A percentile compares a stretch with the other conserved stretches of the same genome.
Conservation (phyloP, 1,284 basidiomycete genomes). For the Stygiomarasmius scandens region DNA sequence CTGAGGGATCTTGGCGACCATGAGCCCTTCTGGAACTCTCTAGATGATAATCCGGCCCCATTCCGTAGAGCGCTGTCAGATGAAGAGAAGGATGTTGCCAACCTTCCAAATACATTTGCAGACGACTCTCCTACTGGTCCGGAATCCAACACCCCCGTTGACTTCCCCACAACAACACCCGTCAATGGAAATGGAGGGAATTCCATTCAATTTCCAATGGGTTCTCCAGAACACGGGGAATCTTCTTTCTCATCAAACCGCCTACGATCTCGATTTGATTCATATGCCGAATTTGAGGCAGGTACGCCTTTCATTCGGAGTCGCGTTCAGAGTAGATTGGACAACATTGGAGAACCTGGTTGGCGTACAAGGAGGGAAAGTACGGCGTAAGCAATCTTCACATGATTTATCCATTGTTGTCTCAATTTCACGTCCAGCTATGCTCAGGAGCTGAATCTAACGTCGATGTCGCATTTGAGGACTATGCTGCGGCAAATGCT, state of each 20-base stretch:
- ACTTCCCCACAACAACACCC: constrained; percentile 55
- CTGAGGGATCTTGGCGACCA: constrained; percentile 37
- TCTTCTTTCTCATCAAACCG: constrained; percentile 54
- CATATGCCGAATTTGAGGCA: constrained; percentile 68
- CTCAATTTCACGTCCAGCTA: constrained; percentile 47
- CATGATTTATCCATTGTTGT: not conserved
- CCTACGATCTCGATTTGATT: constrained; percentile 62
- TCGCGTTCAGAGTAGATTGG: constrained; percentile 76
- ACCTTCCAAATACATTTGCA: constrained; percentile 42
- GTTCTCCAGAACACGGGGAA: constrained; percentile 72
- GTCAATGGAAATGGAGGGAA: constrained; percentile 53
- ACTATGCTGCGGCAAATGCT: constrained; percentile 90
- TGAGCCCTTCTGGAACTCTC: constrained; percentile 48
- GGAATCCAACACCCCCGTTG: constrained; percentile 54
- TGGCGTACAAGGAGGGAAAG: constrained; percentile 83
- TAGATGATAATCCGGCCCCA: constrained; percentile 70
- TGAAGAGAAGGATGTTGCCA: constrained; percentile 66
- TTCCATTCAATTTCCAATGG: constrained; percentile 78
- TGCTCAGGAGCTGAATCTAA: constrained; percentile 79
- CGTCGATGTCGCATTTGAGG: constrained; percentile 86
- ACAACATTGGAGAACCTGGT: constrained; percentile 64
- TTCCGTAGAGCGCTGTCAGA: constrained; percentile 81
- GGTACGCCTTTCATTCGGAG: constrained; percentile 79
- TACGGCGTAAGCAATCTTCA: constrained; percentile 62
- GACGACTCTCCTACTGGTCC: constrained; percentile 47